Conservation (phyloP, 2,329 filamentous ascomycete species). For the Alternaria sp. region DNA sequence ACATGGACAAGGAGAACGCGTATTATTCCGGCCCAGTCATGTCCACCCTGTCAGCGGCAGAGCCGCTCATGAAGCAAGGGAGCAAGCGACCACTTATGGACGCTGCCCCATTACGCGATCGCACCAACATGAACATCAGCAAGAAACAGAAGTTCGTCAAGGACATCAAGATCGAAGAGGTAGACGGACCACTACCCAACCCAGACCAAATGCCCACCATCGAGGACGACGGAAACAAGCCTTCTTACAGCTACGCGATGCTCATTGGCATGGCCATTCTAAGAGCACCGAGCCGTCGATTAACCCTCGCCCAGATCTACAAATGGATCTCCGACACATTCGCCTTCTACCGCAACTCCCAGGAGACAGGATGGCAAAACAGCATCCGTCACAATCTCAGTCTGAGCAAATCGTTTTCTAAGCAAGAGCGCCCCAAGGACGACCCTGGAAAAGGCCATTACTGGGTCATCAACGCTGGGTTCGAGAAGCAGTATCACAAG, state of each 20-base stretch:
- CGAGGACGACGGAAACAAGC: slow-evolving; percentile 87
- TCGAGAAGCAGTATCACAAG: slow-evolving; percentile 88
- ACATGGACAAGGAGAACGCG: slow-evolving; percentile 61
- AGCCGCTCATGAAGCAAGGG: slow-evolving; percentile 42
- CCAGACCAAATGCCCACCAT: slow-evolving; percentile 83
- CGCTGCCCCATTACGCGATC: slow-evolving; percentile 75
- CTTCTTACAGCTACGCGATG: slow-evolving; percentile 90
- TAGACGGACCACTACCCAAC: slow-evolving; percentile 67
- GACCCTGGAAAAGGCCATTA: slow-evolving; percentile 98
- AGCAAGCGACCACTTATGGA: slow-evolving; percentile 74
- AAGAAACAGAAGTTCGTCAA: slow-evolving; percentile 71
- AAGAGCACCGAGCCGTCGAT: slow-evolving; percentile 79
- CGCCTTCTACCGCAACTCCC: slow-evolving; percentile 79
- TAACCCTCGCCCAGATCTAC: slow-evolving; percentile 96
- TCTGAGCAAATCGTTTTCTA: slow-evolving; percentile 95
- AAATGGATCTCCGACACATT: slow-evolving; percentile 99
- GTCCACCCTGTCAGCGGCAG: slow-evolving; percentile 33
- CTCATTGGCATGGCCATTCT: slow-evolving; percentile 98
- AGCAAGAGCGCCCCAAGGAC: slow-evolving; percentile 94
- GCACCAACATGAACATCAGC: slow-evolving; percentile 45
- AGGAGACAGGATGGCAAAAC: slow-evolving; percentile 96
- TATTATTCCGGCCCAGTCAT: slow-evolving; percentile 51
- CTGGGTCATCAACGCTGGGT: slow-evolving; percentile 91
- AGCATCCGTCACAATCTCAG: slow-evolving; percentile 98
- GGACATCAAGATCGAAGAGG: slow-evolving; percentile 59